A percentile compares a stretch with the other conserved stretches of the same genome.
Evolutionary conservation across 139 green algal species (phyloP).

Genomic region (Yamagishiella unicocca): DNA sequence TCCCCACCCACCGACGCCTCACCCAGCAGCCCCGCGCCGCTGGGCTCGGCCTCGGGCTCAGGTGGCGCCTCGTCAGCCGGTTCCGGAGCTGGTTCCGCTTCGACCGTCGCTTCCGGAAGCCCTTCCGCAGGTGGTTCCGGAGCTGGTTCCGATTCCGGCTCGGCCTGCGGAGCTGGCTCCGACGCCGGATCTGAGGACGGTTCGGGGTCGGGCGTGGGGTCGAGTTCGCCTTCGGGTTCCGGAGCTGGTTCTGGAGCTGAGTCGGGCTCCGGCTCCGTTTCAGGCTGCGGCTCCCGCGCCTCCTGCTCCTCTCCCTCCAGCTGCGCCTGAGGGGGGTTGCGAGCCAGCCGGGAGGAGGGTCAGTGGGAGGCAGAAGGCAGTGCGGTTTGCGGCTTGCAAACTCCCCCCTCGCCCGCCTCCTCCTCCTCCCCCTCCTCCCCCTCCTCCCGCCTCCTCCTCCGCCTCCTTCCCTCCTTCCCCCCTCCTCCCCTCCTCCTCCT

Average conservation of each 20-base stretch:
- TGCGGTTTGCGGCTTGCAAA: too few species aligned
- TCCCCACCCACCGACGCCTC: not conserved
- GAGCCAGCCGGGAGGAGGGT: not conserved
- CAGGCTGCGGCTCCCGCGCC: not conserved
- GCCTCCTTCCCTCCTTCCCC: too few species aligned
- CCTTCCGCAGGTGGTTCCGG: not conserved
- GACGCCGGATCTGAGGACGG: too few species aligned
- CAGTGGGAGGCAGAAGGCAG: too few species aligned
- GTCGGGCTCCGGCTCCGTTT: not conserved
- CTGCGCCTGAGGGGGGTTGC: not conserved
- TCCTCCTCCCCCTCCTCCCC: too few species aligned
- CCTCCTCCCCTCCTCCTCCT: too few species aligned
- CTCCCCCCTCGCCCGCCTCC: too few species aligned
- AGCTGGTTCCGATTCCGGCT: not conserved
- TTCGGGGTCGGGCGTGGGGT: not conserved
- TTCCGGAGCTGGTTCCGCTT: not conserved
- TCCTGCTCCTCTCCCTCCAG: not conserved
- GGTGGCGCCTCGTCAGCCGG: not conserved
- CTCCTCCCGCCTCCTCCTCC: too few species aligned
- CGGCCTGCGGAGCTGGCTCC: not conserved
- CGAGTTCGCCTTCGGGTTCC: not conserved
- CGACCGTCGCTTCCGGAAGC: not conserved
- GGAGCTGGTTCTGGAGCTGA: conserved; percentile 3
- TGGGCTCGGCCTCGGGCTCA: not conserved
- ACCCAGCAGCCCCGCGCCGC: not conserved